These are phyloP conservation scores for Pichia deserticola DNA, from an alignment of 805 yeast genomes.

Conservation along the genomic window DNA sequence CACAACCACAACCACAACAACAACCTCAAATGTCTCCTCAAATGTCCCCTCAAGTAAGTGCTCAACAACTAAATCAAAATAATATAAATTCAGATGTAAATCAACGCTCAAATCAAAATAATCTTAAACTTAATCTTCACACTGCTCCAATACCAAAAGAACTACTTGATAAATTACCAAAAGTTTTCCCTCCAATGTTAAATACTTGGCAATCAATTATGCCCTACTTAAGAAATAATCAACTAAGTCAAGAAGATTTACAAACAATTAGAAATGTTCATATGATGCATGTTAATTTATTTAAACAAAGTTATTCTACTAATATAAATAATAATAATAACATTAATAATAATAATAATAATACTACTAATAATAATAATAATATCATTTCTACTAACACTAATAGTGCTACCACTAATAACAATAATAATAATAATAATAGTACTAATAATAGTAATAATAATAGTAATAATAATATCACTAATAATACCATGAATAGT, in stretches of 20 bases:
- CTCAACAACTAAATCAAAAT: no score
- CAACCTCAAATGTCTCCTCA: background rate
- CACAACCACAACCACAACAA: background rate
- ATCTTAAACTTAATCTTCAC: conserved; percentile 37
- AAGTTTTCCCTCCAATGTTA: conserved; percentile 60
- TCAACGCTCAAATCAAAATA: background rate
- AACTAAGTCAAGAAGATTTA: conserved; percentile 51
- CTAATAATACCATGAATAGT: conserved; percentile 32
- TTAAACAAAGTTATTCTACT: conserved; percentile 30
- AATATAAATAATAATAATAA: conserved; percentile 21
- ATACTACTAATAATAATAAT: conserved; percentile 17
- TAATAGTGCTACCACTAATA: conserved; percentile 24
- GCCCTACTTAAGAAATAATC: conserved; percentile 48
- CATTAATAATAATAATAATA: conserved; percentile 33
- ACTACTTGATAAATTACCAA: conserved; percentile 59
- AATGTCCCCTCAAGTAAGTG: background rate
- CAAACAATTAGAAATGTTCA: conserved; percentile 60
- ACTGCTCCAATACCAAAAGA: conserved; percentile 67
- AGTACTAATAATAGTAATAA: conserved; percentile 17
- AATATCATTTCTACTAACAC: background rate
- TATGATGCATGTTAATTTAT: conserved; percentile 54
- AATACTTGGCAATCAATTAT: conserved; percentile 78
- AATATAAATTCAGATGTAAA: no score
- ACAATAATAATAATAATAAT: conserved; percentile 33
- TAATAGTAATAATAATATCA: conserved; percentile 12